Evolutionary conservation across 306 rosid genomes (phyloP), one percentile per base, ranked within the genome.

Genomic region (Alnus rubra): DNA sequence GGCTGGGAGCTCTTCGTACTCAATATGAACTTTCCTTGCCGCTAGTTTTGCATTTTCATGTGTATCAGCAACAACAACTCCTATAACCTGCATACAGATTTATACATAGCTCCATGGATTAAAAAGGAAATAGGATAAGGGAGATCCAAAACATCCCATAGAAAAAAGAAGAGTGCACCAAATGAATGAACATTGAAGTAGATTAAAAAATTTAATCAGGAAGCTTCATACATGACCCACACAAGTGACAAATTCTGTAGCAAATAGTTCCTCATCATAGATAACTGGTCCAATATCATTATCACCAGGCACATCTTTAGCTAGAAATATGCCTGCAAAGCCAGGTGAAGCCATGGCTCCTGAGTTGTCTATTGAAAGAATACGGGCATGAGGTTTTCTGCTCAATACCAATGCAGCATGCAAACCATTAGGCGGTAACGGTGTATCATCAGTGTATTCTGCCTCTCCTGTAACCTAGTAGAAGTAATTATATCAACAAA

Each of bases 1-100:
- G 47, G 97, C 92, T 42, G 95, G 97, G 74, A 91, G 95, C 79
- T 95, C 98, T 86, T 85, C 94, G 79, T 95, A 92, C 78, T 88
- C 90, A 30, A 95, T 81, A 44, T 74, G 84, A 78, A 95, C 96
- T 79, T 86, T 88, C 72, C 79, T 76, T 76, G 92, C 97, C 30
- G 98, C 97, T 79, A 83, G 52, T 86, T 91, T 95, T 77, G 97
- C 98, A 71, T 92, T 91, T 88, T 95, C 98, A 87, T 95, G 98
- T 49, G 96, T 92, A 87, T 91, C 98, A 19, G 98, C 98, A 75
- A 95, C 98, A 35, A 92, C 93, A 71, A 95, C 81, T 86, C 97
- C 98, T n/a, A 95, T 90, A 82, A 79, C 89, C 98, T 92, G 86
- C 64, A 88, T 33, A 69, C 68, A 87, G 31, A 69, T 62, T 53